Conservation (phyloP, 2,329 filamentous ascomycete genomes). For the Penicillium olsonii region DNA sequence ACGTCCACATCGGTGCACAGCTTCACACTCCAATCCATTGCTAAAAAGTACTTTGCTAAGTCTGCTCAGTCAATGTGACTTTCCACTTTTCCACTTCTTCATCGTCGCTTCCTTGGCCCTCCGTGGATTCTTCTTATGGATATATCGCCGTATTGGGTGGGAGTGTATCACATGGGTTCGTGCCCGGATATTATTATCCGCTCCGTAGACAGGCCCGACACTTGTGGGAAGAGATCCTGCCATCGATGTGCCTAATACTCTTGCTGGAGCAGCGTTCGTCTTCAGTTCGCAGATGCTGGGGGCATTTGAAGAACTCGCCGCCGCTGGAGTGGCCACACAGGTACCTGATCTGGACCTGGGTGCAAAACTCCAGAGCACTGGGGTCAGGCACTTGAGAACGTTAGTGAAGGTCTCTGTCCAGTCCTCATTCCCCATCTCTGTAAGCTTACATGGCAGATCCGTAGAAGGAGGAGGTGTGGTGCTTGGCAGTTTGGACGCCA, state of each 20-base stretch:
- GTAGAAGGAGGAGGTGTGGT: neutral
- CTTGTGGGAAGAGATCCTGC: conserved; percentile 14
- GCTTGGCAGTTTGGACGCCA: neutral
- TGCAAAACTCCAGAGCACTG: conserved; percentile 3
- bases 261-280: conserved; percentile 16
- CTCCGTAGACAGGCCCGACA: conserved; percentile 15
- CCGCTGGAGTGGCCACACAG: conserved; percentile 16
- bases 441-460: neutral
- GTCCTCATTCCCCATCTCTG: no score
- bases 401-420: no score
- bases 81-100: neutral
- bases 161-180: neutral
- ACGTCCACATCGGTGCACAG: neutral
- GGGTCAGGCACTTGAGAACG: neutral
- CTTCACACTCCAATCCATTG: neutral
- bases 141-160: neutral
- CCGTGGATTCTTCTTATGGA: no score
- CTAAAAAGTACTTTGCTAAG: neutral
- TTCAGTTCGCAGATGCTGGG: conserved; percentile 10
- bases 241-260: conserved; percentile 11
- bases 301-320: conserved; percentile 21
- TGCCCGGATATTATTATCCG: conserved; percentile 1
- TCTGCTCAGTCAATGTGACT: neutral
- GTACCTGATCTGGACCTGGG: conserved; percentile 17
- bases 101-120: no score